Evolutionary conservation across 2,329 filamentous ascomycete species (phyloP).

Genomic region (Sporothrix brunneoviolacea): DNA sequence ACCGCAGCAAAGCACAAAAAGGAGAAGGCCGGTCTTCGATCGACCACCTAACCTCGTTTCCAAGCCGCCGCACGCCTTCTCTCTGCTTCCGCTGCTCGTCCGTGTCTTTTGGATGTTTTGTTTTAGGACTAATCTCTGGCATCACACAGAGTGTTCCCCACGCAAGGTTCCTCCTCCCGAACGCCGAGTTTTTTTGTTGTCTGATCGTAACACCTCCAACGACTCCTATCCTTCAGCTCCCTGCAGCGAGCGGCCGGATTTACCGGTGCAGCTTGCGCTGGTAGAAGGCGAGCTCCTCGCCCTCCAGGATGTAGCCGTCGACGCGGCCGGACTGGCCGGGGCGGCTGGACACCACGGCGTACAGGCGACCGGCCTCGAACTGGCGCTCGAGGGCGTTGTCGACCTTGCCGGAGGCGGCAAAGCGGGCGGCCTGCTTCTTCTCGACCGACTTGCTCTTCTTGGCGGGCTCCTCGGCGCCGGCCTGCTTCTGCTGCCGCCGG

Average conservation of each 20-base stretch:
- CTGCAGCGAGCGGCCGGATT: conserved; percentile 27
- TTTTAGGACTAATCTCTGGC: too few species aligned
- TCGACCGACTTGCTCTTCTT: conserved; percentile 96
- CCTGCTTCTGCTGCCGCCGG: conserved; percentile 78
- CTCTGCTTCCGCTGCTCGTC: background rate
- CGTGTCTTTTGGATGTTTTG: too few species aligned
- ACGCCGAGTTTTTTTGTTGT: conserved; percentile 10
- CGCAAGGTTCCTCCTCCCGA: conserved; percentile 6
- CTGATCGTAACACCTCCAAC: background rate
- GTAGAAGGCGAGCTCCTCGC: conserved; percentile 99
- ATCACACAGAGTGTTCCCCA: too few species aligned
- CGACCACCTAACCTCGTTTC: background rate
- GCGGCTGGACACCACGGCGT: conserved; percentile 84
- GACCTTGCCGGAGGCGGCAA: conserved; percentile 82
- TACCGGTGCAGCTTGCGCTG: conserved; percentile 99
- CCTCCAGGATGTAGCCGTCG: conserved; percentile 98
- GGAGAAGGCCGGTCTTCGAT: background rate
- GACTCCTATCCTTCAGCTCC: background rate
- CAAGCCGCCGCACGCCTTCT: background rate
- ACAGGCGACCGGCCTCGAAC: conserved; percentile 98
- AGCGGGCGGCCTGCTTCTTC: conserved; percentile 92
- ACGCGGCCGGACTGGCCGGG: conserved; percentile 95
- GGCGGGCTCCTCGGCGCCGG: conserved; percentile 55
- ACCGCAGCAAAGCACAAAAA: background rate
- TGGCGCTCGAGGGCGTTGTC: conserved; percentile 90